Conservation (phyloP, 2,329 filamentous ascomycete species). For the Hymenoscyphus fraxineus region DNA sequence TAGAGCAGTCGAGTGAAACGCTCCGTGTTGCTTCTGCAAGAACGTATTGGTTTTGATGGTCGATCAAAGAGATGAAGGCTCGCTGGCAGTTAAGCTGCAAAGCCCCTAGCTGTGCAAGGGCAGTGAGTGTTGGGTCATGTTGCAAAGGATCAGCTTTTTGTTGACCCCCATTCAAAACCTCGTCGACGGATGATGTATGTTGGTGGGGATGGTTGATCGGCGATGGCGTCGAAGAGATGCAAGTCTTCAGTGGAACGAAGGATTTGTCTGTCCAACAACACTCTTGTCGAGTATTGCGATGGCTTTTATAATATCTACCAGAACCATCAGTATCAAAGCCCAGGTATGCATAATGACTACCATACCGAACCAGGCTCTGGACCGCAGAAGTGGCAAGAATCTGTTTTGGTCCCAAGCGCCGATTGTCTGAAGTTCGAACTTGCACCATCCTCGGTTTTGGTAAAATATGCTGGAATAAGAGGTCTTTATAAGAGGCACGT, state of each 20-base stretch:
- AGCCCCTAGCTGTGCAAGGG: constrained; percentile 45
- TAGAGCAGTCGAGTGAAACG: constrained; percentile 19
- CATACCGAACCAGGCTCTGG: constrained; percentile 7
- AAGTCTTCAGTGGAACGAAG: background rate
- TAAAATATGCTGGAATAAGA: background rate
- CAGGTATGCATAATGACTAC: background rate
- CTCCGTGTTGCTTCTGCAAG: constrained; percentile 27
- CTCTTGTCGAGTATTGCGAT: background rate
- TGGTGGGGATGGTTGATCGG: background rate
- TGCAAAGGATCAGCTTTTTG: background rate
- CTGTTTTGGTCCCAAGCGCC: constrained; percentile 8
- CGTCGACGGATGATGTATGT: background rate
- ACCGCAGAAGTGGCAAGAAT: constrained; percentile 9
- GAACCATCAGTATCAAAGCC: background rate
- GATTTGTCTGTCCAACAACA: background rate
- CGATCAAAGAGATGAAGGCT: constrained; percentile 41
- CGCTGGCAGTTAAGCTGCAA: constrained; percentile 44
- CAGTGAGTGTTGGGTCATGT: constrained; percentile 41
- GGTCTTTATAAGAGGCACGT: background rate
- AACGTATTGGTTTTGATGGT: constrained; percentile 25
- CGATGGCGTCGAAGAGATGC: background rate
- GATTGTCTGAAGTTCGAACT: background rate
- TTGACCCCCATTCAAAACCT: background rate
- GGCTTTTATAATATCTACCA: background rate
- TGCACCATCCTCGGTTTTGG: background rate